Base-by-base conservation (phyloP, 2,329 filamentous ascomycete genomes). In the Sclerotinia spermophila region DNA sequence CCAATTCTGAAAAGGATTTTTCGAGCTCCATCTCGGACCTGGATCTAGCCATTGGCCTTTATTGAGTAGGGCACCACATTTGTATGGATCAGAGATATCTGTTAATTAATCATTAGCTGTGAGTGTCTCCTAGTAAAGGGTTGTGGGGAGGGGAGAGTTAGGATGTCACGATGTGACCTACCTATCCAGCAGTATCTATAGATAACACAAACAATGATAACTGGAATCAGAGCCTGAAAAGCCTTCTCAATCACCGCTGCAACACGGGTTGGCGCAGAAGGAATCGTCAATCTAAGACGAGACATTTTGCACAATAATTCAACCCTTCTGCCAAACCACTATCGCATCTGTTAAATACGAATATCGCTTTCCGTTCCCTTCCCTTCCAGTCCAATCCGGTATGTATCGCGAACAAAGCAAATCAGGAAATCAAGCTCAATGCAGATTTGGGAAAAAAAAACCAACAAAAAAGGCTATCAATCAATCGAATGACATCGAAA, bases 41-140 rank as follows among this genome's bases (percentile, higher is more conserved):
- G 79, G 38, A 77, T 78, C 75, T 77, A 76, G 72, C 86, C 87
- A 89, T 73, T 81, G 80, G 44, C 87, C 87, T 73, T 82, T 79
- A 53, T 81, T 82, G 8, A 86, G 79, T 42, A 89, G 79, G 6
- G 84, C 83, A 27, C 79, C 77, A 77, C 87, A 90, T 79, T 86
- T 85, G 76, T 84, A 84, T 0, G 85, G 84, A 72, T 89, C 86
- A 38, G 73, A 59, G 40, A 71, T 70, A 71, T 79, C 77, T 78
- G 68, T 73, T 21, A 40, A 27, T 64, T 42, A 33, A 3, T 11
- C 2, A 13, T 69, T 64, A 69, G 58, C 42, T 27, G 19, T 40
- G 27, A 17, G 48, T 19, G 19, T 64, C 24, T 44, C 17, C 13
- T 7, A 27, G 5, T 27, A 13, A 44, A 7, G 19, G 35, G 56